Conservation (phyloP, 768 basidiomycete species). For the Xerocomus potaroensis region DNA sequence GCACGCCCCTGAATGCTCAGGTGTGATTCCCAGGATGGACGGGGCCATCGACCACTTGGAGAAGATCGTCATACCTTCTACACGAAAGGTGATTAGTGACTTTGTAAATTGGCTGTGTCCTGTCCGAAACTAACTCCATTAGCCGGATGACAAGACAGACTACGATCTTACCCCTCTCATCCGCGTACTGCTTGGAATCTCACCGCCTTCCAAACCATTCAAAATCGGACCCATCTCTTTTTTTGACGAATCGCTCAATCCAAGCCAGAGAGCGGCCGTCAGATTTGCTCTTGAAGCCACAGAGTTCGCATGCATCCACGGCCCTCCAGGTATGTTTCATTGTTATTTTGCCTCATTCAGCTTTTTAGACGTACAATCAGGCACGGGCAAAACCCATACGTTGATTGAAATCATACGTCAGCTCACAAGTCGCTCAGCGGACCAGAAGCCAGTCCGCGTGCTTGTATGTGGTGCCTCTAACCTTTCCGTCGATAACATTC, state of each 20-base stretch:
- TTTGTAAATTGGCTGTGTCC: neutral
- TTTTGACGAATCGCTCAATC: conserved; percentile 75
- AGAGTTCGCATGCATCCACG: conserved; percentile 91
- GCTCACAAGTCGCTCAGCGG: conserved; percentile 46
- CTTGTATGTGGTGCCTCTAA: conserved; percentile 94
- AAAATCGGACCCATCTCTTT: conserved; percentile 47
- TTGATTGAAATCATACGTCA: conserved; percentile 92
- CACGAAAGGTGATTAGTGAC: conserved; percentile 22
- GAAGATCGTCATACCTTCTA: conserved; percentile 32
- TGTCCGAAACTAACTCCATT: neutral
- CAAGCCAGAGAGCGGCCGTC: conserved; percentile 81
- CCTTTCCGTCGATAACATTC: conserved; percentile 92
- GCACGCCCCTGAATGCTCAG: neutral
- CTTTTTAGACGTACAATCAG: conserved; percentile 28
- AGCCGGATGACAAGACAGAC: conserved; percentile 39
- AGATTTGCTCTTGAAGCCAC: conserved; percentile 74
- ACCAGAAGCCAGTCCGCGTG: conserved; percentile 52
- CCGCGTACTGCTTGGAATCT: conserved; percentile 69
- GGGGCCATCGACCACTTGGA: conserved; percentile 70
- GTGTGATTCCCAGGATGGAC: conserved; percentile 67
- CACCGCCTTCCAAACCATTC: conserved; percentile 38
- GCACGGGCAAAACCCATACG: conserved; percentile 95
- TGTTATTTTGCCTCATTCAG: neutral
- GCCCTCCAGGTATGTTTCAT: conserved; percentile 73
- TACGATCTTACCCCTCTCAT: conserved; percentile 49